Evolutionary conservation across 73 alveolate species (phyloP), one percentile per base, ranked within the genome.

Genomic region (Durusdinium trenchii): DNA sequence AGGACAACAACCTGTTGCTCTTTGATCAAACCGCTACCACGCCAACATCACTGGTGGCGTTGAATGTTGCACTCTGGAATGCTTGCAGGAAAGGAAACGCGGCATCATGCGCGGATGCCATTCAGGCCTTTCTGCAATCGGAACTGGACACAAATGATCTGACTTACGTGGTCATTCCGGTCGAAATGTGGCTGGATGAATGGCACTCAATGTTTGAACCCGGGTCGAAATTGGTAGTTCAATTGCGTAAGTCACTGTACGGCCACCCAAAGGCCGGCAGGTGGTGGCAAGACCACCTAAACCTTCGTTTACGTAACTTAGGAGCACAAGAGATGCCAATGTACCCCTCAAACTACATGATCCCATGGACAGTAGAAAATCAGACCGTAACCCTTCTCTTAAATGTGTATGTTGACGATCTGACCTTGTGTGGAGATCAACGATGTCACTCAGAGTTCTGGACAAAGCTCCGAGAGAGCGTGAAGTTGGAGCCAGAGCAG

Each of bases 261-360:
- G 94, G 94, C 0, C 94, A 84, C 32, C 94, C 94, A 2, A 7
- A 14, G 12, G 94, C 94, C 10, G 94, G 94, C n/a, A 48, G 78
- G 38, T 36, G 69, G 69, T 81, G 91, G 91, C 71, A 81, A 6
- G 69, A 81, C 45, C 71, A 81, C 32, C 71, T 81, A 0, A n/a
- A 48, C 48, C 47, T 3, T 0, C 28, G 91, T 4, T 12, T 81
- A 3, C 46, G 42, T 28, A 14, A 5, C 26, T 69, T 81, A 4
- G 91, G 91, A 6, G 91, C 71, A 9, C 71, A 47, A 1, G 91
- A 81, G 47, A 26, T 48, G 47, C 91, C 64, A 0, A 81, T 47
- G 64, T 81, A 47, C 47, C 91, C 91, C 10, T 81, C 91, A 28
- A 81, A 47, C 26, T 81, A 6, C 30, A 7, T 32, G 36, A 28